Evolutionary conservation across 2,329 filamentous ascomycete genomes (phyloP).

Genomic region (Hysterium pulicare): DNA sequence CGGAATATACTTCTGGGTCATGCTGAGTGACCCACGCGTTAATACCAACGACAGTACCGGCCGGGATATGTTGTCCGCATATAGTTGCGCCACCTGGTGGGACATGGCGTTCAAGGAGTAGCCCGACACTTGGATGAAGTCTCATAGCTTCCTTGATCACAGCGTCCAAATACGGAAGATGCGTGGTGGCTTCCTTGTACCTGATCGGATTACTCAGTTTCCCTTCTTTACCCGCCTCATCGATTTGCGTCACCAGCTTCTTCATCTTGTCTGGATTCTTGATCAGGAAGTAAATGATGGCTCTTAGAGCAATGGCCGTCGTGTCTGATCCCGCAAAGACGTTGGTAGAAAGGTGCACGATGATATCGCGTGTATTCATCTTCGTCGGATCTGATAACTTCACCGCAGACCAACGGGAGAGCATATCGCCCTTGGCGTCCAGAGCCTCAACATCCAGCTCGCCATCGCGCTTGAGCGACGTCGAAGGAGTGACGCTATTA

Average conservation of each 20-base stretch:
- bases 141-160: conserved; percentile 42
- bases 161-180: conserved; percentile 40
- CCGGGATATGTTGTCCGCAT: conserved; percentile 13
- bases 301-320: conserved; percentile 30
- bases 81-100: conserved; percentile 12
- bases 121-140: conserved; percentile 30
- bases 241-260: conserved; percentile 7
- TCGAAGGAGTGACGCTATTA: conserved; percentile 18
- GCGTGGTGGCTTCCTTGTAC: conserved; percentile 7
- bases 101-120: conserved; percentile 9
- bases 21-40: conserved; percentile 43
- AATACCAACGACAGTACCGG: conserved; percentile 39
- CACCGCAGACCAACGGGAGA: conserved; percentile 31
- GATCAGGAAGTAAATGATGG: conserved; percentile 31
- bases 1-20: conserved; percentile 37
- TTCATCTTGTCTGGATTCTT: conserved; percentile 2
- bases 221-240: conserved; percentile 1
- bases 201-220: background rate
- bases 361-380: conserved; percentile 40
- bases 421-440: conserved; percentile 21
- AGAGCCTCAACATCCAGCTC: conserved; percentile 20
- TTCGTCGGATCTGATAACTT: conserved; percentile 22
- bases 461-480: conserved; percentile 19
- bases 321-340: conserved; percentile 39
- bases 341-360: conserved; percentile 25